Conservation (phyloP, 495 filamentous ascomycete genomes). For the Penicillium samsonianum region DNA sequence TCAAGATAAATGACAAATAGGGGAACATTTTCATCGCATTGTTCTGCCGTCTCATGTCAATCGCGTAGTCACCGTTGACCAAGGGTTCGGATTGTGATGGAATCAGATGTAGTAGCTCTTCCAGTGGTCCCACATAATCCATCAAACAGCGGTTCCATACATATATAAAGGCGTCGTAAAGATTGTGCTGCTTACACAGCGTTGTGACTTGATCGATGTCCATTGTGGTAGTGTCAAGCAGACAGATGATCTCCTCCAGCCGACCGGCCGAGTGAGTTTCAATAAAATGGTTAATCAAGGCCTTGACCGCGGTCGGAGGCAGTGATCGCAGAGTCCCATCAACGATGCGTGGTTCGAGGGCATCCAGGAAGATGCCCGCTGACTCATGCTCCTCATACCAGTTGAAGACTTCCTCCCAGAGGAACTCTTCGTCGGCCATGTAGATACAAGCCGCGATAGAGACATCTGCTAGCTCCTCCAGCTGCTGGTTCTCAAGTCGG, state of each 20-base stretch:
- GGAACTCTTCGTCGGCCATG: conserved; percentile 73
- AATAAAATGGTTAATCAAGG: conserved; percentile 78
- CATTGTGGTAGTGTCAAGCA: conserved; percentile 85
- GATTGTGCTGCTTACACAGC: conserved; percentile 83
- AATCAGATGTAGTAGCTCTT: conserved; percentile 79
- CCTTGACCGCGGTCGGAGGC: conserved; percentile 83
- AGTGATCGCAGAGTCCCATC: conserved; percentile 72
- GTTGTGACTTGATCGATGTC: conserved; percentile 92
- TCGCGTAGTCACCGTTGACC: conserved; percentile 38
- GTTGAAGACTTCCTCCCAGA: conserved; percentile 89
- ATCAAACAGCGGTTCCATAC: conserved; percentile 90
- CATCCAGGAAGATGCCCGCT: conserved; percentile 78
- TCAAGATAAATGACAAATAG: conserved; percentile 90
- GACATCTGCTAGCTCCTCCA: conserved; percentile 76
- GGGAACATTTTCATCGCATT: conserved; percentile 92
- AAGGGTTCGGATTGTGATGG: conserved; percentile 31
- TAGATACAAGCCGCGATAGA: conserved; percentile 81
- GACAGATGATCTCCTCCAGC: conserved; percentile 93
- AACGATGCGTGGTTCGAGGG: conserved; percentile 80
- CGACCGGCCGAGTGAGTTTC: conserved; percentile 66
- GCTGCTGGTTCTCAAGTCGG: conserved; percentile 55
- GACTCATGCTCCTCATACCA: conserved; percentile 78
- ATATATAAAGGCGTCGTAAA: conserved; percentile 96
- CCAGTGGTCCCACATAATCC: conserved; percentile 88
- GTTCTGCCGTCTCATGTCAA: conserved; percentile 39